Conservation (phyloP, 140 eudicot species). For the Oenanthe javanica region DNA sequence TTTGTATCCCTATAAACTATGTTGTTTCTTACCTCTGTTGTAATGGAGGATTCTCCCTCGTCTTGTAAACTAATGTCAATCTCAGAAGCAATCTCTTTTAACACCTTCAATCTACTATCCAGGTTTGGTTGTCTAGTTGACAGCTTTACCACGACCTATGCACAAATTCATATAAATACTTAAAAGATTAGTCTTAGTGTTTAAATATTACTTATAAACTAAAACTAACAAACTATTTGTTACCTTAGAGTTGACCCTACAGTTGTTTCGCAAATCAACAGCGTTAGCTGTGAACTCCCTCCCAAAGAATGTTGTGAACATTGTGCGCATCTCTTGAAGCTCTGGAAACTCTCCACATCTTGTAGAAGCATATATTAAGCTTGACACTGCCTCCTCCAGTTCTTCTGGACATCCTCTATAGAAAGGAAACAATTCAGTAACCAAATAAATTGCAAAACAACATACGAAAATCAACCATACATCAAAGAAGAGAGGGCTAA, state of each 20-base stretch:
- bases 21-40: conserved; percentile 23
- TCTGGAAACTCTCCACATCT: conserved; percentile 94
- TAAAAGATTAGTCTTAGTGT: background rate
- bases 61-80: conserved; percentile 43
- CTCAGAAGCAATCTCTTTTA: conserved; percentile 48
- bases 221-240: background rate
- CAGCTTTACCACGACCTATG: conserved; percentile 61
- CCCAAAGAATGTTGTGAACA: conserved; percentile 59
- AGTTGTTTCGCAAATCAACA: conserved; percentile 44
- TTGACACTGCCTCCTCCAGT: conserved; percentile 59
- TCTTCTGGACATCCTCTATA: conserved; percentile 74
- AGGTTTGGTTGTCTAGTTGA: conserved; percentile 44
- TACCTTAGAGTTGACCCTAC: conserved; percentile 60
- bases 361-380: conserved; percentile 65
- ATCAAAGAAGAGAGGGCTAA: conserved; percentile 15
- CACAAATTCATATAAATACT: conserved; percentile 18
- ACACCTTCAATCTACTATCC: conserved; percentile 46
- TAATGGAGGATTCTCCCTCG: conserved; percentile 21
- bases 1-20: background rate
- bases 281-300: conserved; percentile 58
- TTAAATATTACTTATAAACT: background rate
- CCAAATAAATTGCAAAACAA: background rate
- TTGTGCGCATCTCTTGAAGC: conserved; percentile 65
- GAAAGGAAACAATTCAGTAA: background rate
- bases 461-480: background rate